Evolutionary conservation across 768 basidiomycete genomes (phyloP).

Genomic region (Tulasnella sp.): DNA sequence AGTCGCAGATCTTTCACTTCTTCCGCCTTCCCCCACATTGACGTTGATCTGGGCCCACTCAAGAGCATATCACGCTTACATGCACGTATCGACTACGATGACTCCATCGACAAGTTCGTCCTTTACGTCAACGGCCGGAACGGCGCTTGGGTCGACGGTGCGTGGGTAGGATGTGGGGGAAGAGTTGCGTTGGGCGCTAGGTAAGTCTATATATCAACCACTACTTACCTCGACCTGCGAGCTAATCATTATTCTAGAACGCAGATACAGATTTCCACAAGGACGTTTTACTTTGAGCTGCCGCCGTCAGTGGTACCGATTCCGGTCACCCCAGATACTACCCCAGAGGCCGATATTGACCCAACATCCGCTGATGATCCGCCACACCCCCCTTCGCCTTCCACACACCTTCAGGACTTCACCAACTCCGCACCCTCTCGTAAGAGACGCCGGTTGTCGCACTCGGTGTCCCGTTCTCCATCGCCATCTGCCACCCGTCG

Average conservation of each 20-base stretch:
- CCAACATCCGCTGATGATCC: conserved; percentile 6
- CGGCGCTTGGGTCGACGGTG: conserved; percentile 95
- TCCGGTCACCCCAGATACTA: conserved; percentile 14
- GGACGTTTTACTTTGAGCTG: conserved; percentile 92
- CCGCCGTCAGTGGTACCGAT: conserved; percentile 67
- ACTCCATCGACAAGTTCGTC: conserved; percentile 77
- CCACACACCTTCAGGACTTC: background rate
- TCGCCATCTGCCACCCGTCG: background rate
- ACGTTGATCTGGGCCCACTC: conserved; percentile 79
- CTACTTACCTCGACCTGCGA: conserved; percentile 1
- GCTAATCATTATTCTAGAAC: conserved; percentile 42
- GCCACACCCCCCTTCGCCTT: background rate
- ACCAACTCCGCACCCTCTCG: background rate
- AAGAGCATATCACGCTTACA: conserved; percentile 98
- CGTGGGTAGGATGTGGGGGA: conserved; percentile 86
- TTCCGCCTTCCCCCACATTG: conserved; percentile 21
- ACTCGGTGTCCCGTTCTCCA: background rate
- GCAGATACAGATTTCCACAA: conserved; percentile 92
- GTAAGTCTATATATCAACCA: conserved; percentile 33
- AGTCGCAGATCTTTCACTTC: background rate
- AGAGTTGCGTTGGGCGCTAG: conserved; percentile 76
- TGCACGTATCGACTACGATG: conserved; percentile 90
- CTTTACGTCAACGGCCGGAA: conserved; percentile 91
- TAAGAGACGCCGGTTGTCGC: background rate
- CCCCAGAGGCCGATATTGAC: conserved; percentile 17